These are phyloP conservation scores for Psidium friedrichsthalianum DNA, from an alignment of 345 rosid species.

Conservation along the genomic window DNA sequence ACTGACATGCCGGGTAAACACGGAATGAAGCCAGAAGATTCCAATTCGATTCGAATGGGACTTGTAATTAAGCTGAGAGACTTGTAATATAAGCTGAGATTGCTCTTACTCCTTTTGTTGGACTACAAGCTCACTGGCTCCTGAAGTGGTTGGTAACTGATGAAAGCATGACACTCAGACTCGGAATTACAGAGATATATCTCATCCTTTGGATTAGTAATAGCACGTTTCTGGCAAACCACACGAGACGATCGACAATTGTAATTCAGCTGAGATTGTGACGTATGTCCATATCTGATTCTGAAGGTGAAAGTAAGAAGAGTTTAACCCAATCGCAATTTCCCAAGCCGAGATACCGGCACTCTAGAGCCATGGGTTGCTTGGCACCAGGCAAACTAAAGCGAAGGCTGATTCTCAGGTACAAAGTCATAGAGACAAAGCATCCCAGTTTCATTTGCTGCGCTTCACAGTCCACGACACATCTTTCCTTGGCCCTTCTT, in stretches of 20 bases:
- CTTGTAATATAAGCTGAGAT: background rate
- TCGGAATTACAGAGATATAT: background rate
- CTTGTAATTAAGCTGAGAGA: background rate
- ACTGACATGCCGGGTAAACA: background rate
- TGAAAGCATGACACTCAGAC: background rate
- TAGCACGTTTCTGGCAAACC: background rate
- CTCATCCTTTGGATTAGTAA: background rate
- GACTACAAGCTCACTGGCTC: background rate
- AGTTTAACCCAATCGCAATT: background rate
- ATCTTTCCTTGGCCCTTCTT: conserved; percentile 73
- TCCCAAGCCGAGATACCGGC: background rate
- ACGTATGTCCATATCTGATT: background rate
- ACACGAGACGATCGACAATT: background rate
- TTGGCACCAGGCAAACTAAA: background rate
- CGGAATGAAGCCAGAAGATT: background rate
- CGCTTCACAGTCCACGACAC: conserved; percentile 33
- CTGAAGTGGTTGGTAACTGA: background rate
- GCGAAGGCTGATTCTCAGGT: background rate
- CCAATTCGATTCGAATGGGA: background rate
- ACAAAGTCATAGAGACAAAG: background rate
- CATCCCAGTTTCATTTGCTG: background rate
- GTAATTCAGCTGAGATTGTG: background rate
- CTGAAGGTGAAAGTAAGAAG: background rate
- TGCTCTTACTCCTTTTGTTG: background rate
- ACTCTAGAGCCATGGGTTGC: background rate